Evolutionary conservation across 2,329 filamentous ascomycete genomes (phyloP), one percentile per base, ranked within the genome.

Genomic region (Botryotinia globosa): DNA sequence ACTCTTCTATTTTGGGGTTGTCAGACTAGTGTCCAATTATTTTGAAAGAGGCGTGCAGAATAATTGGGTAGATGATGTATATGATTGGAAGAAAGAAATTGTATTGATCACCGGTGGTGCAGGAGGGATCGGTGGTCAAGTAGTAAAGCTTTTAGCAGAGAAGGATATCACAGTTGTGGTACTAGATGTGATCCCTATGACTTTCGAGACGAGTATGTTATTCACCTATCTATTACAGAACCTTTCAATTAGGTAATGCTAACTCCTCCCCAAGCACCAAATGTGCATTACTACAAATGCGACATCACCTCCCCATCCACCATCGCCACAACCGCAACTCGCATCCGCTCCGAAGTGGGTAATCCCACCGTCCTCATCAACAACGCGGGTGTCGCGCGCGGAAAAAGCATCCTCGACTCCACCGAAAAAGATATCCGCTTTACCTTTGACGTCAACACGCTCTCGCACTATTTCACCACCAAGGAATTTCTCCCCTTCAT

Each of bases 41-140:
- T 80, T 90, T 20, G 88, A 87, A 77, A 81, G 82, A 3, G 82
- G 85, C 2, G 83, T 82, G 1, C 75, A 84, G 72, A 85, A 87
- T 79, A 86, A 85, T 79, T 88, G 85, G 83, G 83, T 79, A 1
- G 79, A 76, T 18, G 88, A 89, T 77, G 82, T 79, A 58, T 91
- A 90, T 81, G 85, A 89, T 73, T 94, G 91, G 90, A 82, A 84
- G 34, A 86, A 85, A 69, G 92, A 94, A 82, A 85, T 94, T 68
- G 89, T 92, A 4, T 83, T 94, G 61, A 85, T 94, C 32, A 94
- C 92, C 0, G 92, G 93, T 12, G 92, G 92, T 12, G 89, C 90
- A 59, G 88, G 88, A 72, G 92, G 92, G 0, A 94, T 95, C 78
- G 92, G 92, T 22, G 88, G 86, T 32, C 83, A 86, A 54, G 85